Percentiles rank a stretch among this genome's conserved stretches.
These are phyloP conservation scores for Daldinia bambusicola DNA, from an alignment of 495 filamentous ascomycete genomes.

Conservation along the genomic window DNA sequence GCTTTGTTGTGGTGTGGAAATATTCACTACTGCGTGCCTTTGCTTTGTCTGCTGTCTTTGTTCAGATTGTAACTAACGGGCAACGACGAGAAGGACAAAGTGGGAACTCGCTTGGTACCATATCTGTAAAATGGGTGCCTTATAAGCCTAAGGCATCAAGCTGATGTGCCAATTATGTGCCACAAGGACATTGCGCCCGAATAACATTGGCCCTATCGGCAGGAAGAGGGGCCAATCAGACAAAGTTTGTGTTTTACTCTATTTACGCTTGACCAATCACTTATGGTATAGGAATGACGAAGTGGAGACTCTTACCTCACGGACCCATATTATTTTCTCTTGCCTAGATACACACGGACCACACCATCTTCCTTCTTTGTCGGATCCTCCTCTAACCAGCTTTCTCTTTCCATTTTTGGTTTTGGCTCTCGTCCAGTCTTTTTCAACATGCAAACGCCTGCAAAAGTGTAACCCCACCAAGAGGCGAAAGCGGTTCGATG, in stretches of 20 bases:
- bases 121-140: slow-evolving; percentile 16
- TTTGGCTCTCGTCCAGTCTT: not conserved
- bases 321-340: slow-evolving; percentile 3
- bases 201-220: slow-evolving; percentile 24
- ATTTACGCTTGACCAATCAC: slow-evolving; percentile 22
- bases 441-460: slow-evolving; percentile 5
- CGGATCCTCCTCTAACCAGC: slow-evolving; percentile 11
- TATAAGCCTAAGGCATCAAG: slow-evolving; percentile 35
- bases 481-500: not conserved
- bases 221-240: slow-evolving; percentile 24
- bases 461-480: not conserved
- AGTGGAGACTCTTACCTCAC: slow-evolving; percentile 25
- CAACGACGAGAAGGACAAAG: slow-evolving; percentile 32
- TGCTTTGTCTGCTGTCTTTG: slow-evolving; percentile 18
- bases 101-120: slow-evolving; percentile 42
- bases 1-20: slow-evolving; percentile 21
- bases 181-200: slow-evolving; percentile 39
- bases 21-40: slow-evolving; percentile 23
- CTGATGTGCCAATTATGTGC: slow-evolving; percentile 10
- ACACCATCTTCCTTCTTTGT: slow-evolving; percentile 22
- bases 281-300: slow-evolving; percentile 1
- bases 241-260: slow-evolving; percentile 7
- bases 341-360: slow-evolving; percentile 21
- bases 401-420: not conserved
- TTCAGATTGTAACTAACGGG: slow-evolving; percentile 14